Conservation (phyloP, 2,329 filamentous ascomycete genomes). For the Chaetomium olivaceum region DNA sequence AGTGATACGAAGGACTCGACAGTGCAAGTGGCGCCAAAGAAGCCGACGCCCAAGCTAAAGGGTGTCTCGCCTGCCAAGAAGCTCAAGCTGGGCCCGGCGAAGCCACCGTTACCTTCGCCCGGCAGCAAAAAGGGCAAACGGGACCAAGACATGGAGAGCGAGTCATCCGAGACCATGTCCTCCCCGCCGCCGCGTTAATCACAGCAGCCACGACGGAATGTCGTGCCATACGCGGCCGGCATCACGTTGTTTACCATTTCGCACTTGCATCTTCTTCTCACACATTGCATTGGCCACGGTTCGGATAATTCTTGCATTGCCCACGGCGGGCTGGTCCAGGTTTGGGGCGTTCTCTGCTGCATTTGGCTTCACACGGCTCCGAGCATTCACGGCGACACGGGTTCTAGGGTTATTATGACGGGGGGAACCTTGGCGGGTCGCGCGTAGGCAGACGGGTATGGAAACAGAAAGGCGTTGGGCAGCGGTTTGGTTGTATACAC, state of each 20-base stretch:
- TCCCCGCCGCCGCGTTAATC: constrained; percentile 47
- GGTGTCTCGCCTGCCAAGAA: constrained; percentile 48
- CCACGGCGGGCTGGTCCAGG: constrained; percentile 18
- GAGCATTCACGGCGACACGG: constrained; percentile 4
- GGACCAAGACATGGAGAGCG: constrained; percentile 54
- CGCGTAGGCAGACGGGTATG: neutral
- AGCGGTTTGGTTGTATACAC: constrained; percentile 13
- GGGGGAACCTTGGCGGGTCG: neutral
- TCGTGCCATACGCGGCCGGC: too few species aligned
- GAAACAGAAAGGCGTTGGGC: constrained; percentile 3
- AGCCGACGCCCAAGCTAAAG: constrained; percentile 43
- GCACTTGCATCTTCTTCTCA: neutral
- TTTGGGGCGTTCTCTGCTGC: constrained; percentile 14
- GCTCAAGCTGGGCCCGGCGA: constrained; percentile 45
- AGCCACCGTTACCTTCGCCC: constrained; percentile 51
- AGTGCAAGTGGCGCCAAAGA: constrained; percentile 46
- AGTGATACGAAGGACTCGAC: constrained; percentile 42
- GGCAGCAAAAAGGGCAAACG: constrained; percentile 52
- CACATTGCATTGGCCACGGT: constrained; percentile 13
- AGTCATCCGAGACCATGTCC: constrained; percentile 58
- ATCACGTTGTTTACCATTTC: neutral
- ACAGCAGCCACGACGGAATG: neutral
- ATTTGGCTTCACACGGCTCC: constrained; percentile 10
- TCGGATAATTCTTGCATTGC: constrained; percentile 19
- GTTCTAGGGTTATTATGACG: constrained; percentile 2